Evolutionary conservation across 257 asterid species (phyloP).

Genomic region (Marsdenia floribunda): DNA sequence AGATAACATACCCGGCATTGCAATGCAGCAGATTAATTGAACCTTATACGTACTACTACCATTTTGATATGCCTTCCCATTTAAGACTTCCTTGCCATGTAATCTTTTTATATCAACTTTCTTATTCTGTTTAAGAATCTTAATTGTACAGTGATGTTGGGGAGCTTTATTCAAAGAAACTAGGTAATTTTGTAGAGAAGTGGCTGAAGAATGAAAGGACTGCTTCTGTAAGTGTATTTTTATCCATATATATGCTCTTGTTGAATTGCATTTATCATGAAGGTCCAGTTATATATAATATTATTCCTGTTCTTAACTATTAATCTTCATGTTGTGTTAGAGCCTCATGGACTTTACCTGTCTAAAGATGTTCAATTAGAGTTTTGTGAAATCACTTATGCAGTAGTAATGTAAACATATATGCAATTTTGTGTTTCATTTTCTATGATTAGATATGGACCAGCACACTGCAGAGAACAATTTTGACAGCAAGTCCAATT

Average conservation of each 20-base stretch:
- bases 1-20: no score
- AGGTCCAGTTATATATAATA: not conserved
- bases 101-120: not conserved
- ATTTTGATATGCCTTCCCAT: not conserved
- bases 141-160: conserved; percentile 69
- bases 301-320: not conserved
- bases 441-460: no score
- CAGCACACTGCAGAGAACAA: no score
- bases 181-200: conserved; percentile 85
- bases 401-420: not conserved
- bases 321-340: not conserved
- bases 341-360: not conserved
- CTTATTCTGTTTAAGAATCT: not conserved
- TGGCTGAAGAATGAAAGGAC: conserved; percentile 95
- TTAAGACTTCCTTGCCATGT: not conserved
- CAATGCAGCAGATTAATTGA: no score
- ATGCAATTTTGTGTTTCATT: not conserved
- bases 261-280: not conserved
- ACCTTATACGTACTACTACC: no score
- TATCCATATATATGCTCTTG: not conserved
- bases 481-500: conserved; percentile 78
- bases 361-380: not conserved
- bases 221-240: conserved; percentile 78
- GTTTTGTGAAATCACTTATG: not conserved
- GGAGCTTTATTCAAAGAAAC: conserved; percentile 84